Evolutionary conservation across 345 rosid species (phyloP).

Genomic region (Eucalyptus camaldulensis): DNA sequence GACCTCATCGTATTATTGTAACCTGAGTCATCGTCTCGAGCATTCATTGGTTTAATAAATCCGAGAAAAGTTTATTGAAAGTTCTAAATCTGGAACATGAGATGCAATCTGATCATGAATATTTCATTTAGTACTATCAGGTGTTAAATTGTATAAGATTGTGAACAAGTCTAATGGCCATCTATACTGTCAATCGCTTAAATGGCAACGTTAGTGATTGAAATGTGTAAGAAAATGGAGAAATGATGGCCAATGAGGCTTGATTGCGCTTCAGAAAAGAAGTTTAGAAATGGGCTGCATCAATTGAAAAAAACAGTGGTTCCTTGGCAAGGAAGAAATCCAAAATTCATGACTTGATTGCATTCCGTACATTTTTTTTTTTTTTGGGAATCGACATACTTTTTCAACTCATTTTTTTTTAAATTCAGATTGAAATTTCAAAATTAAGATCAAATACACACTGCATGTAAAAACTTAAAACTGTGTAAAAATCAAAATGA

Average conservation of each 20-base stretch:
- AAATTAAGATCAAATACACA: neutral
- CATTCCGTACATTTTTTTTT: neutral
- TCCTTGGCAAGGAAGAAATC: neutral
- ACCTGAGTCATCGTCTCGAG: neutral
- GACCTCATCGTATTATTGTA: neutral
- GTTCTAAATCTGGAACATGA: neutral
- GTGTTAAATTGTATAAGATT: neutral
- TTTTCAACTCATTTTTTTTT: neutral
- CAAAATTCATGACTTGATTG: neutral
- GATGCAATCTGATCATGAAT: neutral
- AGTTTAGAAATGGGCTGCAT: neutral
- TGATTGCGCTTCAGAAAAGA: neutral
- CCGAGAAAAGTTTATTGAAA: neutral
- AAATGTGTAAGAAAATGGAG: neutral
- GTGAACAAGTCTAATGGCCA: neutral
- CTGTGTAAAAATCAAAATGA: neutral
- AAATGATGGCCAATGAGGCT: neutral
- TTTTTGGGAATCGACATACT: neutral
- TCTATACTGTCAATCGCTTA: neutral
- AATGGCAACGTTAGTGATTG: neutral
- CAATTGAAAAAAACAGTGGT: neutral
- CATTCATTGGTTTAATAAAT: neutral
- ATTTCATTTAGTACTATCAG: neutral
- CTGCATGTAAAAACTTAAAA: neutral
- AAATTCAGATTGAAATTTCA: neutral